phyloP scores from a whole-genome alignment of 1,284 basidiomycete genomes.

The Boletus sp. region DNA sequence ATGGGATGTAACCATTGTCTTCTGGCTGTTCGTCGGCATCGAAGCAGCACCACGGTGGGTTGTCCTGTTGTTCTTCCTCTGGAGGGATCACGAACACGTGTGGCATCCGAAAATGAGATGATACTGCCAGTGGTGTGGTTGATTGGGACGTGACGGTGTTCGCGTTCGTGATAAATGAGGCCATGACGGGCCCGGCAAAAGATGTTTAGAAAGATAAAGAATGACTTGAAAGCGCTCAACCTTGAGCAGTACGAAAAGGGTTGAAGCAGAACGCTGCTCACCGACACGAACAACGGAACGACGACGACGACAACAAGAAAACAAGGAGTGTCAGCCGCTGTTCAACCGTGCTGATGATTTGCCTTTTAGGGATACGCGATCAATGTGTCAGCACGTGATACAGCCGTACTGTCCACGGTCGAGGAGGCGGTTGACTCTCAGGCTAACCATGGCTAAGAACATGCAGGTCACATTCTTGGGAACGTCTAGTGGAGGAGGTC shows the following conservation, averaged over 20 bases:
- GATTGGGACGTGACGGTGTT: constrained; percentile 19
- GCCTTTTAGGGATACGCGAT: constrained; percentile 26
- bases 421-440: neutral
- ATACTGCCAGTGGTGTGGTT: constrained; percentile 6
- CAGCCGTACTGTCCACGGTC: neutral
- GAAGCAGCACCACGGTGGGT: constrained; percentile 67
- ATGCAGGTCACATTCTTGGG: constrained; percentile 68
- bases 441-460: constrained; percentile 23
- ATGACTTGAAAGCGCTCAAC: constrained; percentile 20
- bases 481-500: constrained; percentile 75
- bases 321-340: constrained; percentile 26
- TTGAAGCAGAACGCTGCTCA: constrained; percentile 15
- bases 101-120: constrained; percentile 48
- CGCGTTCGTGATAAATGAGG: constrained; percentile 16
- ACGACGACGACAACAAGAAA: constrained; percentile 3
- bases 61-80: constrained; percentile 62
- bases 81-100: constrained; percentile 72
- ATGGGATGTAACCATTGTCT: constrained; percentile 35
- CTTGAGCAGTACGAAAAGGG: neutral
- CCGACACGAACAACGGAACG: constrained; percentile 13
- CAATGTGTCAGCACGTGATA: constrained; percentile 19
- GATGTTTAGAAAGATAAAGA: constrained; percentile 14
- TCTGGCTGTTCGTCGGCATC: constrained; percentile 51
- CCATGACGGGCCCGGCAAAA: constrained; percentile 19
- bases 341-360: constrained; percentile 30